Base-by-base conservation (phyloP, 306 rosid genomes). In the Canavalia ensiformis region DNA sequence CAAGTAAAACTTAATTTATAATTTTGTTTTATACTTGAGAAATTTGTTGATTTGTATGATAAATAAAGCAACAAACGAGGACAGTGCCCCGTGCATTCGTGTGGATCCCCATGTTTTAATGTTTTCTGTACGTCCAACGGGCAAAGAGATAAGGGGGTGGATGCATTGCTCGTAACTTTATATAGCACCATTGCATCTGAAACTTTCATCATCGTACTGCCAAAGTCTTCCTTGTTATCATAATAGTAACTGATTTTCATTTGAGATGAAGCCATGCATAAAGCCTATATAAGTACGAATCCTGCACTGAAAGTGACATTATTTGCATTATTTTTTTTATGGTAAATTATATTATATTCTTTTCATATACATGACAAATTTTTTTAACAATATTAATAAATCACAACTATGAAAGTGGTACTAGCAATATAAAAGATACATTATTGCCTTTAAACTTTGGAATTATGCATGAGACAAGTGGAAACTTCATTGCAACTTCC, bases 401-500 rank as follows among this genome's bases (percentile, higher is more conserved):
- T 41, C 5, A 35, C 2, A 51, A 28, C 42, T 67, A 10, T 4
- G 10, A 44, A 25, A 45, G 25, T 73, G 52, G 77, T 3, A 11
- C 9, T 25, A 39, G 18, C 28, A 47, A 34, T 62, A 13, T n/a
- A 34, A 29, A 47, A 8, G 10, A 46, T 75, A 5, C 7, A 30
- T 1, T 35, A 65, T 49, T 37, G 64, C 7, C 65, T 28, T 25
- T 39, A 8, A 52, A 8, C 52, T 58, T 54, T 54, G 74, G 66
- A 77, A 6, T n/a, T 37, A 64, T 50, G 47, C 33, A n/a, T 47
- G 1, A n/a, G 56, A 29, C 75, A 77, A 68, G 45, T 52, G 66
- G 82, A 77, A 77, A 11, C 75, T 77, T 77, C 82, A 39, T 3
- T 54, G 82, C 55, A 77, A 41, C 82, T 77, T 77, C 82, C 75